Percentiles rank a stretch among this genome's conserved stretches.
Evolutionary conservation across 768 basidiomycete genomes (phyloP).

Genomic region (Paxillus ammoniavirescens): DNA sequence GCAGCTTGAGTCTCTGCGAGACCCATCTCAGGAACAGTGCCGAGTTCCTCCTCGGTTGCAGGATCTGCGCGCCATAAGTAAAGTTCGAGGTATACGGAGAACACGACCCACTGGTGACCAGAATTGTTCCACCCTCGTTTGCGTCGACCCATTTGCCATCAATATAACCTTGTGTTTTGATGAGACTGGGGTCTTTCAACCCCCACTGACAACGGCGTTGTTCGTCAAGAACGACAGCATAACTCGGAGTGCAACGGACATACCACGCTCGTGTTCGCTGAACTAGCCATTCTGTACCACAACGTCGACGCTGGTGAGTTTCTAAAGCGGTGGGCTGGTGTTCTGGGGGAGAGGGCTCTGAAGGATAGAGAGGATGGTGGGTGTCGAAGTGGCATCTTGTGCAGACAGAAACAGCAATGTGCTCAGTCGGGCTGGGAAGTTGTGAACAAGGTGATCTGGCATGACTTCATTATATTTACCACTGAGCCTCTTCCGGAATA

Average conservation of each 20-base stretch:
- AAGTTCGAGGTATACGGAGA: not conserved
- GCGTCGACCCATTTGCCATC: slow-evolving; percentile 86
- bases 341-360: slow-evolving; percentile 18
- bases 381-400: slow-evolving; percentile 14
- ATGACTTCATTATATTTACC: slow-evolving; percentile 1
- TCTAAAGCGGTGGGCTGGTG: not conserved
- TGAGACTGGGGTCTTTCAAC: slow-evolving; percentile 72
- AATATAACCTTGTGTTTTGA: slow-evolving; percentile 77
- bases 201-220: slow-evolving; percentile 49
- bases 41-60: slow-evolving; percentile 79
- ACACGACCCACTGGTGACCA: slow-evolving; percentile 65
- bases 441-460: not conserved
- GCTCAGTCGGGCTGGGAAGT: slow-evolving; percentile 4
- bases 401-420: not conserved
- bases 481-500: no score
- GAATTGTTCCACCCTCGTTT: slow-evolving; percentile 66
- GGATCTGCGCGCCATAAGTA: slow-evolving; percentile 58
- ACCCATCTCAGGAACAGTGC: slow-evolving; percentile 88
- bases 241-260: slow-evolving; percentile 26
- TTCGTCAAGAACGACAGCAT: not conserved
- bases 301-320: slow-evolving; percentile 8
- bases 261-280: slow-evolving; percentile 31
- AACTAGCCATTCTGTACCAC: slow-evolving; percentile 55
- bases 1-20: slow-evolving; percentile 80
- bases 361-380: slow-evolving; percentile 17